These are phyloP conservation scores for Monilinia vaccinii-corymbosi DNA, from an alignment of 2,329 filamentous ascomycete species.

Conservation along the genomic window DNA sequence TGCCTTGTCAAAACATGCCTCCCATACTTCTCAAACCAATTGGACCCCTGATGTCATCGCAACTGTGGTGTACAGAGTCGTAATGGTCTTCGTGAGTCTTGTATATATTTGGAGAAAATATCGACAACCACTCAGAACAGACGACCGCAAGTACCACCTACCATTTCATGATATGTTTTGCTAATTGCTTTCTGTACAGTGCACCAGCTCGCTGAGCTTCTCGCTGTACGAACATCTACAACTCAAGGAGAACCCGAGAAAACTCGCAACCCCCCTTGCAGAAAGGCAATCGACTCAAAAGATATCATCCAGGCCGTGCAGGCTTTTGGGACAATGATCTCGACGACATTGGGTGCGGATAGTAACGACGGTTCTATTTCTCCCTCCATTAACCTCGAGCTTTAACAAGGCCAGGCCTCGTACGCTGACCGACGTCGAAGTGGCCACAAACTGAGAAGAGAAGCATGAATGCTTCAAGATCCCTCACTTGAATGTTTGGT, in stretches of 20 bases:
- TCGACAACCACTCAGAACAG: not conserved
- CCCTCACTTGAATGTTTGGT: not conserved
- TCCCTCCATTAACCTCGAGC: not conserved
- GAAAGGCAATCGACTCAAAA: not conserved
- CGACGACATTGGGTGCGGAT: not conserved
- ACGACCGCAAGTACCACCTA: not conserved
- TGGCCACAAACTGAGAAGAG: not conserved
- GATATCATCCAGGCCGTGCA: not conserved
- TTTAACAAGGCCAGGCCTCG: not conserved
- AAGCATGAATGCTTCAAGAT: not conserved
- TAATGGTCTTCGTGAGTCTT: slow-evolving; percentile 10
- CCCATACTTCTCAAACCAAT: not conserved
- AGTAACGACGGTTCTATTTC: not conserved
- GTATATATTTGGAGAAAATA: slow-evolving; percentile 10
- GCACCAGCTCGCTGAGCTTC: not conserved
- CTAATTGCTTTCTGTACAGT: not conserved
- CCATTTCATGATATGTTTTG: not conserved
- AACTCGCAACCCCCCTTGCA: not conserved
- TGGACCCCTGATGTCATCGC: slow-evolving; percentile 11
- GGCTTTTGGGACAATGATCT: not conserved
- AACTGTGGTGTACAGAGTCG: slow-evolving; percentile 6
- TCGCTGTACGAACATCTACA: not conserved
- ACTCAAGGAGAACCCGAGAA: not conserved
- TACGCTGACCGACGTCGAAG: not conserved
- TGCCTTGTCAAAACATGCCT: not conserved